Evolutionary conservation across 2,329 filamentous ascomycete species (phyloP), one percentile per base, ranked within the genome.

Genomic region (Pseudocercospora eumusae): DNA sequence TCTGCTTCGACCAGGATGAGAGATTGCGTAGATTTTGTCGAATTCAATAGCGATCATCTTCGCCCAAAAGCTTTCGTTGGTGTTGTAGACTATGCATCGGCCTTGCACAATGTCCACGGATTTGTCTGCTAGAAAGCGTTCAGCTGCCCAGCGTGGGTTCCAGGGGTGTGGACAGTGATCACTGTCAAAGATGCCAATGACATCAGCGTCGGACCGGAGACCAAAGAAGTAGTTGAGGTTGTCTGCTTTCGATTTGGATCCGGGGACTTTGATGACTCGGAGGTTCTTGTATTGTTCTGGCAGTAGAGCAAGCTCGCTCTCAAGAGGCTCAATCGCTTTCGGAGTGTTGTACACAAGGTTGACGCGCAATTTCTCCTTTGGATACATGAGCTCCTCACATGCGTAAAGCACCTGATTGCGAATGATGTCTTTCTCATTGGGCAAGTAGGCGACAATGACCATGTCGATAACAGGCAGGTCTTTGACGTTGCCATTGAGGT

Each of bases 1-100:
- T 4, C 76, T 74, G 9, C 78, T 76, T 9, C 80, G 75, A 4
- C 80, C 80, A 1, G 80, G 80, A 64, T 82, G 80, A 10, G 80
- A 81, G 10, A 81, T 80, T 2, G 80, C 80, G 65, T 82, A 82
- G 62, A 82, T 82, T 69, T 82, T 82, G 69, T 82, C 80, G 60
- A 82, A 82, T 64, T 82, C 80, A 33, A 82, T 77, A 1, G 78
- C 75, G 15, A 82, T 81, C 78, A 82, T 79, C 52, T 74, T 76
- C 0, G 80, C 76, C 47, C 80, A 72, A 65, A 80, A 75, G 4
- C 73, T 76, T 4, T 78, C 77, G 11, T 73, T 72, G 4, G 80
- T 74, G 67, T 82, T 82, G 72, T 81, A 80, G 31, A 82, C 73
- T 4, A 82, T 75, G 66, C 80, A 82, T 21, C 80, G 77, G 7